These are phyloP conservation scores for Solanum verrucosum DNA, from an alignment of 257 asterid genomes.

Conservation along the genomic window DNA sequence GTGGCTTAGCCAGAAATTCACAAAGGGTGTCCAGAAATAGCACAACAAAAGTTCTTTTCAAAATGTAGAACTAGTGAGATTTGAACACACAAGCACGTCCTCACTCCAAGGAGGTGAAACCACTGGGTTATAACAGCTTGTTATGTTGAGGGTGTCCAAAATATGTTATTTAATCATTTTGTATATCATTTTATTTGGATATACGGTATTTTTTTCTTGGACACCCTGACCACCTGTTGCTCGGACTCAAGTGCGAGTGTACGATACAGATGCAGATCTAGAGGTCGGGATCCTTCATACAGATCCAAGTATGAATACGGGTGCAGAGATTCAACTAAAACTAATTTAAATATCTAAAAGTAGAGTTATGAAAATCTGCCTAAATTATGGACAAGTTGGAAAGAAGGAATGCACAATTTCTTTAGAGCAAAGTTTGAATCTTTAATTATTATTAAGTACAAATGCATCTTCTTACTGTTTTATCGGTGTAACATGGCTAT, in stretches of 20 bases:
- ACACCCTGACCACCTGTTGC: neutral
- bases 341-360: neutral
- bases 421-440: neutral
- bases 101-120: neutral
- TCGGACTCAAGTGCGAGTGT: neutral
- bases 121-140: neutral
- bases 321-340: neutral
- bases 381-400: neutral
- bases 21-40: neutral
- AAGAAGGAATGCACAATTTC: neutral
- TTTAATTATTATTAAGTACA: neutral
- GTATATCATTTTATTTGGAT: neutral
- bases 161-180: neutral
- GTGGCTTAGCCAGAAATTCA: neutral
- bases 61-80: neutral
- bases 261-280: neutral
- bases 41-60: neutral
- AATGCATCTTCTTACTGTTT: neutral
- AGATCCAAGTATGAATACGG: neutral
- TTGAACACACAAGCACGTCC: neutral
- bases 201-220: neutral
- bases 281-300: neutral
- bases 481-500: neutral
- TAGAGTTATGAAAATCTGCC: neutral
- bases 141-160: neutral